These are phyloP conservation scores for Rutidosis leptorrhynchoides DNA, from an alignment of 129 eudicot species.

Conservation along the genomic window DNA sequence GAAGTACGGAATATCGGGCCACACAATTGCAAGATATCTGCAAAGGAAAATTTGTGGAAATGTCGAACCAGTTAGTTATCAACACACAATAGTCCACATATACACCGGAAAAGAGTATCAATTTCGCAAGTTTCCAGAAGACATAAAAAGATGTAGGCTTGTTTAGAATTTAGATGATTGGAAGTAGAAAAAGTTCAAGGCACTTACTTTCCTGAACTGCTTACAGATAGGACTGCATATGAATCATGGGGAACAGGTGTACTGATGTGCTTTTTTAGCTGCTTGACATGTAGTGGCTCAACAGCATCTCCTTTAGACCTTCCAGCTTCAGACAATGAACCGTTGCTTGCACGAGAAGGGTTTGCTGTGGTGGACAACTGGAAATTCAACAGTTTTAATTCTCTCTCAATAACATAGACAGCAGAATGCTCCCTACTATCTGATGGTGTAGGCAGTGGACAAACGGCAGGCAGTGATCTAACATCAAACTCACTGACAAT, in stretches of 20 bases:
- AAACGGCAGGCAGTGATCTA: constrained; percentile 87
- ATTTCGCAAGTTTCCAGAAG: no score
- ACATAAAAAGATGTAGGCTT: no score
- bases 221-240: constrained; percentile 73
- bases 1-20: constrained; percentile 99
- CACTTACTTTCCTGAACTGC: constrained; percentile 99
- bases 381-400: constrained; percentile 74
- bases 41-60: constrained; percentile 19
- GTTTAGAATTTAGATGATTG: no score
- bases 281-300: constrained; percentile 81
- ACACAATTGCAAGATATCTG: constrained; percentile 88
- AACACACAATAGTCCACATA: no score
- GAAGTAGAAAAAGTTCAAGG: no score
- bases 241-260: constrained; percentile 99
- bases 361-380: constrained; percentile 72
- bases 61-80: no score
- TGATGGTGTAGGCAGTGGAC: constrained; percentile 74
- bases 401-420: constrained; percentile 81
- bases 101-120: no score
- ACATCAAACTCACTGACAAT: constrained; percentile 91
- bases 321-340: constrained; percentile 69
- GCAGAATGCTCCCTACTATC: constrained; percentile 94
- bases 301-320: constrained; percentile 71
- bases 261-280: constrained; percentile 80
- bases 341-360: constrained; percentile 80